Base-by-base conservation (phyloP, 495 filamentous ascomycete species). In the Penicillium coffeae region DNA sequence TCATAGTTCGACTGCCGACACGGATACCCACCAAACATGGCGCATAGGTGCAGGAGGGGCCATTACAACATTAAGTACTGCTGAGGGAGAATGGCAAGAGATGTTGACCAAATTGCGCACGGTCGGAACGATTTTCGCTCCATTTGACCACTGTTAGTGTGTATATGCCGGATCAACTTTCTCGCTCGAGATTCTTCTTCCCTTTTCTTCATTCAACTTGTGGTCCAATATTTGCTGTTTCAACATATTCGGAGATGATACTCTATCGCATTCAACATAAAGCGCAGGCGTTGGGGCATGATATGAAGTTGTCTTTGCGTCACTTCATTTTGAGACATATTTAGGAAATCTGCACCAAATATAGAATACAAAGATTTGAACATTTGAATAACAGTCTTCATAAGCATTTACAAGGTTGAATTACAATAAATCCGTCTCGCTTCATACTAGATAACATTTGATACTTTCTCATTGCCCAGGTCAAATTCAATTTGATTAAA, bases 41-140 rank as follows among this genome's bases (percentile, higher is more conserved):
- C 79, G 77, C 27, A 80, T 96, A 46, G 91, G 90, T 7, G 91
- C 91, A 20, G 91, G 91, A 0, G 91, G 91, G 10, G 91, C 91
- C 3, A 79, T 97, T 2, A 97, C 91, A 7, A 81, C 79, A 16
- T 71, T 94, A 42, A 94, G 88, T 60, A 84, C 80, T 2, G 72
- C 82, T 1, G 75, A 84, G 35, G 90, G 80, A 7, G 92, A 97
- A 75, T 86, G 83, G 75, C 86, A 93, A 42, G 93, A 96, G 74
- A 95, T 96, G 91, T 68, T 82, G 55, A 84, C 81, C 22, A 97
- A 96, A 70, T 64, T 93, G 37, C 73, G 73, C 42, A 84, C 83
- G 5, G 84, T 88, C 20, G 66, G 85, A 55, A 74, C 80, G 20
- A 62, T 74, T 25, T 75, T 75, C 45, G 54, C 47, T 38, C 66